Conservation (phyloP, 129 eudicot species). For the sunflower (Helianthus annuus) region DNA sequence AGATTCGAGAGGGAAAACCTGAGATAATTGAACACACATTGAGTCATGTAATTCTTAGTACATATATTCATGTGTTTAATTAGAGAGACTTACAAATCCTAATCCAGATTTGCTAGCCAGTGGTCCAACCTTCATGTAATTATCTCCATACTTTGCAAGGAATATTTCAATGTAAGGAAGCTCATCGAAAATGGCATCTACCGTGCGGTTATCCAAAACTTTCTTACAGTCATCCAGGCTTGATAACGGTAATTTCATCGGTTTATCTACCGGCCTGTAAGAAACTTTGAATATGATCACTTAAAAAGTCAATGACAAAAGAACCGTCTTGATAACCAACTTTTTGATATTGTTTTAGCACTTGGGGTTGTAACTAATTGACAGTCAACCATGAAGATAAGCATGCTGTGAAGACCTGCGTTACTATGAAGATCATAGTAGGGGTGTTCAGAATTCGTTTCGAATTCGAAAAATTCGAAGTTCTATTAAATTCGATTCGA, state of each 20-base stretch:
- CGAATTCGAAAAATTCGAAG: no score
- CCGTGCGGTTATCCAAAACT: constrained; percentile 1
- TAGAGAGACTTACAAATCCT: constrained; percentile 21
- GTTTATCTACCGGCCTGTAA: neutral
- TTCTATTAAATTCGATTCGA: no score
- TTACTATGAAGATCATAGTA: constrained; percentile 15
- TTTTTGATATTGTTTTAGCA: constrained; percentile 10
- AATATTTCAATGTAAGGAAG: constrained; percentile 23
- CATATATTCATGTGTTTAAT: neutral
- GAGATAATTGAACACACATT: constrained; percentile 8
- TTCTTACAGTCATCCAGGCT: constrained; percentile 10
- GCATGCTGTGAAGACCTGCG: constrained; percentile 22
- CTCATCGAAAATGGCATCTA: constrained; percentile 22
- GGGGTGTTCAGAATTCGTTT: no score
- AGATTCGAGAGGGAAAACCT: constrained; percentile 21
- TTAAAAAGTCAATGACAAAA: constrained; percentile 4
- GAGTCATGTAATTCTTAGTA: neutral
- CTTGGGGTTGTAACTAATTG: constrained; percentile 17
- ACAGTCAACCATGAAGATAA: constrained; percentile 24
- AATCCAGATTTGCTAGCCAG: constrained; percentile 18
- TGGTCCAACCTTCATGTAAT: constrained; percentile 29
- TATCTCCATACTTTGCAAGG: constrained; percentile 15
- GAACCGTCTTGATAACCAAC: constrained; percentile 22
- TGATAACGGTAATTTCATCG: neutral
- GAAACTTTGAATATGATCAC: neutral